Evolutionary conservation across 768 basidiomycete species (phyloP).

Genomic region (Pulveroboletus frians): DNA sequence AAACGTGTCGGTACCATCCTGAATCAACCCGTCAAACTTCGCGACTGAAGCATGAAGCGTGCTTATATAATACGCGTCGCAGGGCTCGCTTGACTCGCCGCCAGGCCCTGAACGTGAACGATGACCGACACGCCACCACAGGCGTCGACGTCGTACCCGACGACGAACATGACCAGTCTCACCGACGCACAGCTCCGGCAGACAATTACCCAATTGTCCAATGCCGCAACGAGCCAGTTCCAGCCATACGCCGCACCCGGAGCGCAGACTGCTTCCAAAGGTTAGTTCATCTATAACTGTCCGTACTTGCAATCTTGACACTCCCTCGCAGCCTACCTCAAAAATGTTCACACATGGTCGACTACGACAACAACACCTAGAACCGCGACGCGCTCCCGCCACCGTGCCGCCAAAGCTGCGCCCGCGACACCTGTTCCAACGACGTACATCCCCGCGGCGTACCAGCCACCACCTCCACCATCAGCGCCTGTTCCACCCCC

Average conservation of each 20-base stretch:
- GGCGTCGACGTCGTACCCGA: conserved; percentile 29
- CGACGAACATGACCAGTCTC: conserved; percentile 40
- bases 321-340: conserved; percentile 46
- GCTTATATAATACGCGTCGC: conserved; percentile 26
- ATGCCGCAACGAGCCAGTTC: conserved; percentile 34
- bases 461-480: conserved; percentile 33
- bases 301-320: conserved; percentile 14
- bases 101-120: conserved; percentile 2
- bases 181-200: conserved; percentile 61
- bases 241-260: conserved; percentile 31
- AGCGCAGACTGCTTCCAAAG: conserved; percentile 28
- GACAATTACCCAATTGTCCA: conserved; percentile 51
- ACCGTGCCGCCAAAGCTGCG: conserved; percentile 34
- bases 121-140: conserved; percentile 28
- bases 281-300: conserved; percentile 7
- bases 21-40: neutral
- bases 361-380: conserved; percentile 40
- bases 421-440: conserved; percentile 36
- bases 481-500: conserved; percentile 30
- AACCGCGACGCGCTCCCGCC: conserved; percentile 37
- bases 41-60: neutral
- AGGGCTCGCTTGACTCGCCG: neutral
- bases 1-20: conserved; percentile 20
- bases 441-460: conserved; percentile 34
- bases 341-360: conserved; percentile 70